phyloP scores from a whole-genome alignment of 768 basidiomycete genomes.

The Boletellus emodensis region DNA sequence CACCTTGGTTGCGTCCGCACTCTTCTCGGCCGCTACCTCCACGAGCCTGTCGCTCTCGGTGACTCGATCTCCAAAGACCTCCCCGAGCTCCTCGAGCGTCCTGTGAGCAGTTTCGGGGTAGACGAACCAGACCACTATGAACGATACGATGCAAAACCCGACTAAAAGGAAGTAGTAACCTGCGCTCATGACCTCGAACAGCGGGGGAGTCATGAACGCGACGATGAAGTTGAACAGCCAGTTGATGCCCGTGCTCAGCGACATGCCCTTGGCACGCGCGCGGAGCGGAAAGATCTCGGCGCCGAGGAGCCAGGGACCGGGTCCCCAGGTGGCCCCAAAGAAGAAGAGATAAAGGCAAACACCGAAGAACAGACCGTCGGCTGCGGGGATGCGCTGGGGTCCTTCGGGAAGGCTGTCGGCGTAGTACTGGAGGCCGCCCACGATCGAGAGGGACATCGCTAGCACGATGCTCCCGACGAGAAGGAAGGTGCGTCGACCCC shows the following conservation, averaged over 20 bases:
- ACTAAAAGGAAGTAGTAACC: conserved; percentile 52
- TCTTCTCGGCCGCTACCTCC: conserved; percentile 14
- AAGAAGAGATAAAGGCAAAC: conserved; percentile 59
- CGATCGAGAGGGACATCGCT: conserved; percentile 42
- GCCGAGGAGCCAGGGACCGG: conserved; percentile 49
- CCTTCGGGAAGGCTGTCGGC: conserved; percentile 39
- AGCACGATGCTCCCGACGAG: conserved; percentile 44
- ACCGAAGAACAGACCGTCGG: conserved; percentile 38
- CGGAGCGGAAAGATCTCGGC: conserved; percentile 48
- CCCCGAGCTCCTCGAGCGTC: conserved; percentile 48
- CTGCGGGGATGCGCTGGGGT: conserved; percentile 25
- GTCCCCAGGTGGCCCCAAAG: conserved; percentile 56
- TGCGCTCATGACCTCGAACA: conserved; percentile 47
- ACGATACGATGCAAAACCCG: conserved; percentile 43
- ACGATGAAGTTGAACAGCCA: conserved; percentile 38
- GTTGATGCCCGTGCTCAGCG: conserved; percentile 32
- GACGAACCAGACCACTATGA: conserved; percentile 42
- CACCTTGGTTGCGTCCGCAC: conserved; percentile 7
- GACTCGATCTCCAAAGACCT: conserved; percentile 43
- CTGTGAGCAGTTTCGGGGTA: conserved; percentile 47
- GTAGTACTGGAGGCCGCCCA: conserved; percentile 49
- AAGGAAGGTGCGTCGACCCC: conserved; percentile 50
- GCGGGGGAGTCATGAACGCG: conserved; percentile 52
- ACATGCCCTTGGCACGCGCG: conserved; percentile 38
- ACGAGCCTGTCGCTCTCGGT: conserved; percentile 21